Evolutionary conservation across 1,284 basidiomycete species (phyloP), one percentile per base, ranked within the genome.

Genomic region (Ustilago sp.): DNA sequence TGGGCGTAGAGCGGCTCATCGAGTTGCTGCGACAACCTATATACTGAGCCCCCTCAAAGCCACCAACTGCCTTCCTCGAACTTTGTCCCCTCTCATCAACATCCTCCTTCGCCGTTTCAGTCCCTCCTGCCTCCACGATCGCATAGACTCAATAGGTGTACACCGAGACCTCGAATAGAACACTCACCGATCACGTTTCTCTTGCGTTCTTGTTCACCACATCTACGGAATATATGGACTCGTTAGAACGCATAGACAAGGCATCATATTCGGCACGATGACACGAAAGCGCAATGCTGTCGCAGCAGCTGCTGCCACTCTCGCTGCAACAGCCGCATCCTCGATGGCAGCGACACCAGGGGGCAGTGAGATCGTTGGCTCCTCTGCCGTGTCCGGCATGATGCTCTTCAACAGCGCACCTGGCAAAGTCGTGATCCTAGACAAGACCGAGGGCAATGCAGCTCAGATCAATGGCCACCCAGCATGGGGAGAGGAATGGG

Each of bases 381-480:
- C 79, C 28, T 81, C 80, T 4, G 41, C 60, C 11, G 82, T 82
- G 6, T 82, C 80, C 3, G 82, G 79, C 39, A 82, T 83, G 79
- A 83, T 83, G 82, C 59, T 83, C 53, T 81, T 74, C 65, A 76
- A 82, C 52, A 68, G 76, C 59, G 78, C 74, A 38, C 76, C 81
- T 4, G 64, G 80, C 56, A 75, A 76, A 47, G 81, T 86, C 45
- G 82, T 84, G 67, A 84, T 87, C 59, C 79, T 86, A 48, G 86
- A 87, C 80, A 87, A 87, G 69, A 80, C 77, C 19, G 85, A 87
- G 66, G 80, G 83, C 68, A 87, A 86, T 61, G 74, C 71, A 11
- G 59, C 59, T 12, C 59, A 56, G 23, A 65, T 80, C 68, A 72
- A 76, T 17, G 74, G 74, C 6, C 74, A 76, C 19, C 74, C 80